Evolutionary conservation across 148 eudicot genomes (phyloP).

Genomic region (Rhododendron griersonianum): DNA sequence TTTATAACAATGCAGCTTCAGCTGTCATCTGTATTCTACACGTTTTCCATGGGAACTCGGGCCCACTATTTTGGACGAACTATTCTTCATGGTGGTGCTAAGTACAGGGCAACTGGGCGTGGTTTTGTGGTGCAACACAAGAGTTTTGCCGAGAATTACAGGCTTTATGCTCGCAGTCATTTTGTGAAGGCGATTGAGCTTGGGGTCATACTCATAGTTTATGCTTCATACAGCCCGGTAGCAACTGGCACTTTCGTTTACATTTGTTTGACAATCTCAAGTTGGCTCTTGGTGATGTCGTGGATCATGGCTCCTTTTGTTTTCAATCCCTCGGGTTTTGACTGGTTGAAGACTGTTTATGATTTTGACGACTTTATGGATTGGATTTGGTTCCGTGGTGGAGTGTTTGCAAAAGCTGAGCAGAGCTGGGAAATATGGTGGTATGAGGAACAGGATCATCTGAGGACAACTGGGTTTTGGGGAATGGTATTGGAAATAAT

Average conservation of each 20-base stretch:
- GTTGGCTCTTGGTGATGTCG: slow-evolving; percentile 82
- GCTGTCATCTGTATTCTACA: slow-evolving; percentile 69
- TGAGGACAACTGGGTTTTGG: slow-evolving; percentile 67
- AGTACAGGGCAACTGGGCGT: slow-evolving; percentile 64
- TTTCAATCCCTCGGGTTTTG: slow-evolving; percentile 84
- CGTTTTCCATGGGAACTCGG: slow-evolving; percentile 85
- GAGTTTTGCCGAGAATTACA: slow-evolving; percentile 26
- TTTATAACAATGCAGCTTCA: slow-evolving; percentile 82
- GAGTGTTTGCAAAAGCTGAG: slow-evolving; percentile 60
- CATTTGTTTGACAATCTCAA: slow-evolving; percentile 24
- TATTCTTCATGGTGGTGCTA: slow-evolving; percentile 85
- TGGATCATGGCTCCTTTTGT: slow-evolving; percentile 79
- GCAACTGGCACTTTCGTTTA: slow-evolving; percentile 5
- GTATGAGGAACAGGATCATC: slow-evolving; percentile 32
- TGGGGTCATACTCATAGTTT: slow-evolving; percentile 40
- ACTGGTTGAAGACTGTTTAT: slow-evolving; percentile 83
- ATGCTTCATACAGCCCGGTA: slow-evolving; percentile 38
- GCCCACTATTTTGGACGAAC: slow-evolving; percentile 84
- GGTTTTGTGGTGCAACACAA: slow-evolving; percentile 26
- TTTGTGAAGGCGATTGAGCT: slow-evolving; percentile 29
- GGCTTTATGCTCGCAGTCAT: slow-evolving; percentile 29
- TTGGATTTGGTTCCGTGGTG: slow-evolving; percentile 82
- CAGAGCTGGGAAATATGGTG: slow-evolving; percentile 40
- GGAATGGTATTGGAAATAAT: slow-evolving; percentile 32
- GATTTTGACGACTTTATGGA: slow-evolving; percentile 84